phyloP scores from a whole-genome alignment of 805 yeast genomes.

The Candida qinlingensis region DNA sequence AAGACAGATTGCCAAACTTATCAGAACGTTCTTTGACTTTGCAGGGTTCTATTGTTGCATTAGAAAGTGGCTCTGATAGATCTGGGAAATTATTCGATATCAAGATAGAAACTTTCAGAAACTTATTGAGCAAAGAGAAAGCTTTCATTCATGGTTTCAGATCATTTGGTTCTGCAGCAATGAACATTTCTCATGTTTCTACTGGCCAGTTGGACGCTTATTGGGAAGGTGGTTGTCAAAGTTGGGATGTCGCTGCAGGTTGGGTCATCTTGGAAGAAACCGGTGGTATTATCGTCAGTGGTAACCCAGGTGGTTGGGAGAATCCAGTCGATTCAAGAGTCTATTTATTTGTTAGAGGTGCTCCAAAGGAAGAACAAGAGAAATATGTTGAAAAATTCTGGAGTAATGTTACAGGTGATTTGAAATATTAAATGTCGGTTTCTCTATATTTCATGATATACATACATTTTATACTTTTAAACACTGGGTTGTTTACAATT shows the following conservation, averaged over 20 bases:
- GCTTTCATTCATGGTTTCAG: slow-evolving; percentile 60
- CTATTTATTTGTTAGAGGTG: slow-evolving; percentile 56
- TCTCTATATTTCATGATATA: neutral
- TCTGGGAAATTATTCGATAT: slow-evolving; percentile 43
- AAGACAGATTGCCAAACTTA: slow-evolving; percentile 28
- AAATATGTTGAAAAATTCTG: slow-evolving; percentile 44
- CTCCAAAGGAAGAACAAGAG: slow-evolving; percentile 35
- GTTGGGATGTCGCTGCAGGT: slow-evolving; percentile 70
- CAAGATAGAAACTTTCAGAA: slow-evolving; percentile 43
- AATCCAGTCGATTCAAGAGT: slow-evolving; percentile 46
- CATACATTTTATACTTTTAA: no score
- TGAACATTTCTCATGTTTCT: slow-evolving; percentile 55
- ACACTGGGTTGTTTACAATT: neutral
- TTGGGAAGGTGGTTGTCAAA: slow-evolving; percentile 69
- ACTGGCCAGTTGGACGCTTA: slow-evolving; percentile 54
- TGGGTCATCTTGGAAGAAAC: slow-evolving; percentile 57
- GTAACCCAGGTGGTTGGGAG: slow-evolving; percentile 43
- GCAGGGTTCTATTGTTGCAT: slow-evolving; percentile 48
- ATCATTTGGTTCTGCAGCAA: slow-evolving; percentile 59
- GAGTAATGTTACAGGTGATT: slow-evolving; percentile 41
- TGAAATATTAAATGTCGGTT: slow-evolving; percentile 30
- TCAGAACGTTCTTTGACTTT: slow-evolving; percentile 34
- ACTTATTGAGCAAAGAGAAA: slow-evolving; percentile 42
- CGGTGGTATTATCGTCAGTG: slow-evolving; percentile 55
- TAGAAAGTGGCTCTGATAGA: slow-evolving; percentile 61